A percentile compares a stretch with the other conserved stretches of the same genome.
These are phyloP conservation scores for Galerina sulciceps DNA, from an alignment of 768 basidiomycete genomes.

Conservation along the genomic window DNA sequence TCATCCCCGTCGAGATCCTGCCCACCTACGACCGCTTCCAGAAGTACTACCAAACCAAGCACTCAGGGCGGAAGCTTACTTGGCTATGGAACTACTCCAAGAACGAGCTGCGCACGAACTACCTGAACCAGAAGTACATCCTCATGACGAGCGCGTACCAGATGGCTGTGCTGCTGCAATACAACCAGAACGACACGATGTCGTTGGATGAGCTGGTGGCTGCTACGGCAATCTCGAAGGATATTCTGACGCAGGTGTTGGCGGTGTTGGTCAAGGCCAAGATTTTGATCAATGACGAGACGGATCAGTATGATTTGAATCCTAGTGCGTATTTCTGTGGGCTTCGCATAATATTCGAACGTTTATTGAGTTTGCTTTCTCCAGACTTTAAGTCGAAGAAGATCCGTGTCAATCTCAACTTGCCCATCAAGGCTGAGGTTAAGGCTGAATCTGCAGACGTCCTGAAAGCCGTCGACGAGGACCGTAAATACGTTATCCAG, in stretches of 20 bases:
- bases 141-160: constrained; percentile 97
- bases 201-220: constrained; percentile 77
- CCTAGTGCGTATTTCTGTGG: constrained; percentile 45
- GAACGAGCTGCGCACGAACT: constrained; percentile 95
- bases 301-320: constrained; percentile 91
- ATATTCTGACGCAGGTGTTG: constrained; percentile 73
- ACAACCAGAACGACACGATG: constrained; percentile 90
- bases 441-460: constrained; percentile 91
- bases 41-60: constrained; percentile 93
- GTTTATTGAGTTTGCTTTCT: not conserved
- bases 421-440: constrained; percentile 92
- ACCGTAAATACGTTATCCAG: constrained; percentile 95
- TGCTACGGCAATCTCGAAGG: constrained; percentile 83
- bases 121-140: constrained; percentile 95
- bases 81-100: constrained; percentile 99
- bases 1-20: constrained; percentile 86
- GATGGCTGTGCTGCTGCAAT: constrained; percentile 94
- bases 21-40: constrained; percentile 92
- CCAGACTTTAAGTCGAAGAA: constrained; percentile 92
- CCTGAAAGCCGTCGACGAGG: constrained; percentile 94
- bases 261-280: constrained; percentile 85
- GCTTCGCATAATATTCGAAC: not conserved
- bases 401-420: constrained; percentile 89
- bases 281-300: constrained; percentile 86
- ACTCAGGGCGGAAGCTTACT: constrained; percentile 93